These are phyloP conservation scores for Blumeria hordei DNA, from an alignment of 2,329 filamentous ascomycete species.

Conservation along the genomic window DNA sequence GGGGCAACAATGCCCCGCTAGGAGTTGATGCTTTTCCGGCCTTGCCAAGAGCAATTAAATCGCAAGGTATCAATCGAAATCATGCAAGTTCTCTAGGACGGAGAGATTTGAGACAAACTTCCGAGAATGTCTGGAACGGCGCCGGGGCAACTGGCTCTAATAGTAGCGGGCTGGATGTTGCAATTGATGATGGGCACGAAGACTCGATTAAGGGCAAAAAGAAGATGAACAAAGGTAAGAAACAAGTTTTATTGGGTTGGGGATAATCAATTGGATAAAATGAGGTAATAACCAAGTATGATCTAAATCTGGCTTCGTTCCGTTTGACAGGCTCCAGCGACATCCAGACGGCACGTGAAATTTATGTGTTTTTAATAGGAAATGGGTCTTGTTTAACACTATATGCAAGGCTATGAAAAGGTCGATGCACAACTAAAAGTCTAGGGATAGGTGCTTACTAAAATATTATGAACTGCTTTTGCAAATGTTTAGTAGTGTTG, in stretches of 20 bases:
- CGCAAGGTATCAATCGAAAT: conserved; percentile 34
- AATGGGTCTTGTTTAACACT: background rate
- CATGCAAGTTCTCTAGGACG: conserved; percentile 29
- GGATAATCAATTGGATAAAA: conserved; percentile 15
- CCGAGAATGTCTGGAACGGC: background rate
- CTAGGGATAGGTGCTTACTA: background rate
- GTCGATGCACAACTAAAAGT: background rate
- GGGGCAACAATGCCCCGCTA: background rate
- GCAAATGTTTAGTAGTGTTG: too few relatives aligned
- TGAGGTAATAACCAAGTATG: background rate
- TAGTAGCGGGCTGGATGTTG: background rate
- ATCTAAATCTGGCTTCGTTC: background rate
- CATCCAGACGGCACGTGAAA: background rate
- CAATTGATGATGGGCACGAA: background rate
- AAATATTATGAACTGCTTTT: too few relatives aligned
- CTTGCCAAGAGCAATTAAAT: conserved; percentile 53
- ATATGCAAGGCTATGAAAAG: background rate
- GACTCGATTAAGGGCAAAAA: conserved; percentile 24
- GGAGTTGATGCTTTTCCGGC: conserved; percentile 51
- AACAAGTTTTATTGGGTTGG: conserved; percentile 36
- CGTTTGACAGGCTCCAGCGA: background rate
- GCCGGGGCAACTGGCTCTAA: background rate
- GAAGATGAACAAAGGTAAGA: conserved; percentile 34
- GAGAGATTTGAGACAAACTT: conserved; percentile 18
- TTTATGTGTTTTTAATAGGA: background rate